Evolutionary conservation across 805 yeast species (phyloP), one percentile per base, ranked within the genome.

Genomic region (Pichia phayaonensis): DNA sequence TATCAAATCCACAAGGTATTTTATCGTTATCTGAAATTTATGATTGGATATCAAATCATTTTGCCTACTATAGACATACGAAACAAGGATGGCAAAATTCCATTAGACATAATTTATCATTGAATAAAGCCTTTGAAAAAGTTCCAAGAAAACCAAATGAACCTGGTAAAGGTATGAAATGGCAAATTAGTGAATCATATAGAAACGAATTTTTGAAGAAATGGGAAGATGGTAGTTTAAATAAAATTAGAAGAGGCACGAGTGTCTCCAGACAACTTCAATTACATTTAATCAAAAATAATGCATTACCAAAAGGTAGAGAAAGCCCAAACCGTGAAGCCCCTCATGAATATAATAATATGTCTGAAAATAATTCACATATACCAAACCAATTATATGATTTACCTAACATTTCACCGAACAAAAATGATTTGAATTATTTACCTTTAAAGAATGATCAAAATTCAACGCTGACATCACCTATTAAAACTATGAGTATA

Each of bases 41-140:
- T 67, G 84, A 81, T 57, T 94, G 96, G 89, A 94, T 94, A 49
- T 72, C 94, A 6, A 68, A 80, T 29, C 90, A 85, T 62, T 94
- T 90, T 67, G 90, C 98, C 39, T 94, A 86, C 67, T 94, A 94
- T 67, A 80, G 96, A 61, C 86, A 81, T 68, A 83, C 94, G 23
- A 90, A 87, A 67, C 84, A 96, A 10, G 99, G 99, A 38, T 94
- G 99, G 99, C 99, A 94, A 70, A 94, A 94, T 70, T 90, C 97
- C 8, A 92, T 94, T 58, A 82, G 99, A 59, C 99, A 94, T 68
- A 94, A 94, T 65, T 72, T 94, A 49, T 90, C 97, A 2, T 73
- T 94, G 53, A 94, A 94, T 69, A 94, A 92, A 72, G 98, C 99
- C 16, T 94, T 94, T 70, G 98, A 92, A 62, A 94, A 94, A 69